Conservation (phyloP, 768 basidiomycete genomes). For the Macrolepiota dolichaula region DNA sequence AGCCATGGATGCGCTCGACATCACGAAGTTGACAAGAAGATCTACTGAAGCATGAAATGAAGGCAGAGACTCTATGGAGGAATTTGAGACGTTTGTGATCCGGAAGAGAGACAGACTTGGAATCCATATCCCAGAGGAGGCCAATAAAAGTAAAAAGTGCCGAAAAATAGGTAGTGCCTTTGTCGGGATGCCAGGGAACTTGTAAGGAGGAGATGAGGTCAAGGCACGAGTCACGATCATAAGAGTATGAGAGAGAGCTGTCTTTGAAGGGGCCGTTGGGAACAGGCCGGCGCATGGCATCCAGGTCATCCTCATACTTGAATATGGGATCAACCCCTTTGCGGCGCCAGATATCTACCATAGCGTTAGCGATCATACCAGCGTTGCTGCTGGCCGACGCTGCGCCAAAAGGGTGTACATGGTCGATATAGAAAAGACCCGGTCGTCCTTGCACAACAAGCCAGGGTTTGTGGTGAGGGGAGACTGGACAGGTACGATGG, state of each 20-base stretch:
- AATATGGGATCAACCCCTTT: neutral
- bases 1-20: conserved; percentile 23
- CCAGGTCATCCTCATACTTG: neutral
- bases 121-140: neutral
- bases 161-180: too few species aligned
- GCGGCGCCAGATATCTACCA: neutral
- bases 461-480: conserved; percentile 24
- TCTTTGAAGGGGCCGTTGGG: too few species aligned
- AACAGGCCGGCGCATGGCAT: too few species aligned
- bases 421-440: conserved; percentile 17
- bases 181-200: too few species aligned
- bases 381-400: neutral
- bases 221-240: too few species aligned
- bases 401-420: neutral
- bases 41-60: neutral
- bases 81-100: neutral
- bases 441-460: conserved; percentile 18
- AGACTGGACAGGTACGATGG: conserved; percentile 26
- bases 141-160: neutral
- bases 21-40: neutral
- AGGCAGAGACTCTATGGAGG: neutral
- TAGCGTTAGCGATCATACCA: neutral
- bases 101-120: neutral
- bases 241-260: too few species aligned
- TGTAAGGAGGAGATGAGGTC: too few species aligned